Percentiles rank a stretch among this genome's conserved stretches.
phyloP scores from a whole-genome alignment of 176 grass and related monocot species.

The Coix lacrymajobi region DNA sequence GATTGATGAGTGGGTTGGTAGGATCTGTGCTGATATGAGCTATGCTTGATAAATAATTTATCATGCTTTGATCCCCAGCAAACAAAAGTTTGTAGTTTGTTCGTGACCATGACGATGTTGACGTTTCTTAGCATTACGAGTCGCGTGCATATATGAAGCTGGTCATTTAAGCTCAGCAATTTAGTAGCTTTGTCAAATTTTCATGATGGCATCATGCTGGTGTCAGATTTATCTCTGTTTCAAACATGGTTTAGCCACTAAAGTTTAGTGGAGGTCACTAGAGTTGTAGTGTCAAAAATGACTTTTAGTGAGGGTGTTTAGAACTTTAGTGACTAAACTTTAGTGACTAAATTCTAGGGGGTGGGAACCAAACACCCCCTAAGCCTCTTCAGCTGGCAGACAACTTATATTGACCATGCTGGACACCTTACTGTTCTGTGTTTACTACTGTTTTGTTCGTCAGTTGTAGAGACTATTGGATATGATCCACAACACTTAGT shows the following conservation, averaged over 20 bases:
- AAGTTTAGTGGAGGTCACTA: too few species aligned
- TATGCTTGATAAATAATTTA: not conserved
- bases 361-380: too few species aligned
- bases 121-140: not conserved
- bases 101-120: slow-evolving; percentile 5
- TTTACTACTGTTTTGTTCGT: not conserved
- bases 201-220: not conserved
- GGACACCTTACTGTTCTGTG: not conserved
- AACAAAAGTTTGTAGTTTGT: not conserved
- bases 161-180: not conserved
- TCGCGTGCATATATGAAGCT: not conserved
- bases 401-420: not conserved
- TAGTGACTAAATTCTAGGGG: too few species aligned
- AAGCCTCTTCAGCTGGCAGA: not conserved
- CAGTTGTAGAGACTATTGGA: not conserved
- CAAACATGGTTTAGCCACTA: not conserved
- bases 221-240: not conserved
- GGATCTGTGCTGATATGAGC: slow-evolving; percentile 7
- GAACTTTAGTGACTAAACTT: too few species aligned
- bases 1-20: slow-evolving; percentile 8
- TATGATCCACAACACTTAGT: not conserved
- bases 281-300: too few species aligned
- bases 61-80: not conserved
- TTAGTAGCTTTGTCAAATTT: not conserved
- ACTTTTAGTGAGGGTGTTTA: too few species aligned